Evolutionary conservation across 805 yeast species (phyloP).

Genomic region (Lipomyces japonicus): DNA sequence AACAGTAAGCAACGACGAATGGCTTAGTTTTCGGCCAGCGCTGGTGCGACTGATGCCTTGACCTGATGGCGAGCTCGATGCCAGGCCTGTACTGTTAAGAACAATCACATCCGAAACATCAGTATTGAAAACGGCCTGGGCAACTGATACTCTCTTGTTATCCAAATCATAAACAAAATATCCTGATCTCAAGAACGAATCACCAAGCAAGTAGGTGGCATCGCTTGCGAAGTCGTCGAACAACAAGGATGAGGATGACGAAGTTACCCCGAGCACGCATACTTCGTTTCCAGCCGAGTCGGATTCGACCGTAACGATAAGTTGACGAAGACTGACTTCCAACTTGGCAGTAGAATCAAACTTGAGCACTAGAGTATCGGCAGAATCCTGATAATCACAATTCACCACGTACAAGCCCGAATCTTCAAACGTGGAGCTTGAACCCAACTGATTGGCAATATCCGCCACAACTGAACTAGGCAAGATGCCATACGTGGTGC

Average conservation of each 20-base stretch:
- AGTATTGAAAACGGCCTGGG: constrained; percentile 41
- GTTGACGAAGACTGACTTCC: constrained; percentile 43
- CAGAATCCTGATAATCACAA: constrained; percentile 35
- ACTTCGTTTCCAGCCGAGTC: constrained; percentile 25
- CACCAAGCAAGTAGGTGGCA: constrained; percentile 46
- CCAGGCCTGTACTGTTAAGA: constrained; percentile 21
- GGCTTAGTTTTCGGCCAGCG: too few species aligned
- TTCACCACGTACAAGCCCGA: constrained; percentile 43
- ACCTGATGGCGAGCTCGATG: constrained; percentile 7
- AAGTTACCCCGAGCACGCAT: constrained; percentile 31
- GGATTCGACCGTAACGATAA: constrained; percentile 23
- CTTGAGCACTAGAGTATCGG: constrained; percentile 41
- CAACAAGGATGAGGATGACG: background rate
- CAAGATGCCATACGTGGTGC: constrained; percentile 50
- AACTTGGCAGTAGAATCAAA: constrained; percentile 47
- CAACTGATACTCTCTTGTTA: constrained; percentile 53
- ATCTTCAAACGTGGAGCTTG: constrained; percentile 38
- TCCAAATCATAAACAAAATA: constrained; percentile 65
- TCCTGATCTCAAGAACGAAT: constrained; percentile 54
- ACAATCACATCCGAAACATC: constrained; percentile 6
- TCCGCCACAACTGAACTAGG: constrained; percentile 39
- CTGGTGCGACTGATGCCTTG: constrained; percentile 3
- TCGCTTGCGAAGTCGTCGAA: constrained; percentile 9
- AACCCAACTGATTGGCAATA: constrained; percentile 38
- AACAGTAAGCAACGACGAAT: too few species aligned